phyloP scores from a whole-genome alignment of 1,284 basidiomycete species.

The Leccinum solheimii region DNA sequence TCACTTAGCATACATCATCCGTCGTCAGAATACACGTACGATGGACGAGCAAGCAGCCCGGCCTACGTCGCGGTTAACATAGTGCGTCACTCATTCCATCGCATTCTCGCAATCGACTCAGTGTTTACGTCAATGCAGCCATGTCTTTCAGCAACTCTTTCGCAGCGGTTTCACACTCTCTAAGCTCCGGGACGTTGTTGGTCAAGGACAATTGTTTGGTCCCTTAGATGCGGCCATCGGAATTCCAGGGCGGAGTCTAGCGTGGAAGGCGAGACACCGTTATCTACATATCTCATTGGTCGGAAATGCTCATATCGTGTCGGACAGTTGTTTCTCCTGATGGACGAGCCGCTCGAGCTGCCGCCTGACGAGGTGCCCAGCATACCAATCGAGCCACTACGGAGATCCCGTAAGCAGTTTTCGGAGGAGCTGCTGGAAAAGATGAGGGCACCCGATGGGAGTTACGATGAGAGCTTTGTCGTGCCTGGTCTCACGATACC shows the following conservation, averaged over 20 bases:
- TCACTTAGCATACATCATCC: not conserved
- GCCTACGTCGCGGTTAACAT: constrained; percentile 23
- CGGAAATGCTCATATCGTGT: constrained; percentile 10
- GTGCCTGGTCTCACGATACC: constrained; percentile 50
- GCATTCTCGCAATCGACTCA: not conserved
- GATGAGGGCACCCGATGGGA: constrained; percentile 77
- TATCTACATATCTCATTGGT: constrained; percentile 2
- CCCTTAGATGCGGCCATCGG: constrained; percentile 41
- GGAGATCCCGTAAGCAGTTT: constrained; percentile 52
- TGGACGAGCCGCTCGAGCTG: constrained; percentile 57
- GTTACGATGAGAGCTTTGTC: constrained; percentile 66
- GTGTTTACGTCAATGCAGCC: constrained; percentile 39
- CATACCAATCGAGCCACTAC: constrained; percentile 48
- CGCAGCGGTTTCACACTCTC: constrained; percentile 52
- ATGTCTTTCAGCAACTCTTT: constrained; percentile 63
- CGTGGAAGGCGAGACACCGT: constrained; percentile 66
- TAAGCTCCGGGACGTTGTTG: constrained; percentile 64
- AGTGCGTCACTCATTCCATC: constrained; percentile 23
- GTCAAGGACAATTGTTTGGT: constrained; percentile 59
- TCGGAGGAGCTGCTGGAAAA: constrained; percentile 55
- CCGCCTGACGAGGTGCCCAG: constrained; percentile 45
- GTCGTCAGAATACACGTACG: not conserved
- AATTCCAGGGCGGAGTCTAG: constrained; percentile 67
- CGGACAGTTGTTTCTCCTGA: constrained; percentile 59
- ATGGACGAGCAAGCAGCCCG: constrained; percentile 31